Evolutionary conservation across 2,329 filamentous ascomycete genomes (phyloP).

Genomic region (Hawksworthiomyces lignivorus): DNA sequence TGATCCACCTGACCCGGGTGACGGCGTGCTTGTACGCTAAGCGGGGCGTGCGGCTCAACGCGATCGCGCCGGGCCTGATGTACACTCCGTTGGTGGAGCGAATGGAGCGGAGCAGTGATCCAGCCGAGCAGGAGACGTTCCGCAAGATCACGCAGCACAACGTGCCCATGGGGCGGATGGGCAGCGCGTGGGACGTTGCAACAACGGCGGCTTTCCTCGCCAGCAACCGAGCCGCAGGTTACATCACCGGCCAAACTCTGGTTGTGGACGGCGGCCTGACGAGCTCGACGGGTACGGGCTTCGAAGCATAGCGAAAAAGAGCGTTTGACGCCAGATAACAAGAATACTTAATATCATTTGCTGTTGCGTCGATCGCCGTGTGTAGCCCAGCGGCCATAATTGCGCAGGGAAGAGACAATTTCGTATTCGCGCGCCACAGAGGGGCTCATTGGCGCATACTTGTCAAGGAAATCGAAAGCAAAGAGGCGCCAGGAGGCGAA

Average conservation of each 20-base stretch:
- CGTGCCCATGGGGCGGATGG: slow-evolving; percentile 44
- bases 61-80: slow-evolving; percentile 66
- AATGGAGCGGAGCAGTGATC: slow-evolving; percentile 31
- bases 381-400: not conserved
- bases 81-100: slow-evolving; percentile 40
- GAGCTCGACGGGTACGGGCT: slow-evolving; percentile 15
- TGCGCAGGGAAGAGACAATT: slow-evolving; percentile 16
- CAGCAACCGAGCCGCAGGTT: slow-evolving; percentile 40
- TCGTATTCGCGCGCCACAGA: slow-evolving; percentile 16
- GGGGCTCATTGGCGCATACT: slow-evolving; percentile 12
- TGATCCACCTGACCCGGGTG: slow-evolving; percentile 47
- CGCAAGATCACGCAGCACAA: slow-evolving; percentile 38
- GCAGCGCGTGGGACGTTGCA: slow-evolving; percentile 43
- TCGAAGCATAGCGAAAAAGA: not conserved
- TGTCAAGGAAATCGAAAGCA: slow-evolving; percentile 11
- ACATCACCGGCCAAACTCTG: slow-evolving; percentile 43
- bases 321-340: too few species aligned
- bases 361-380: not conserved
- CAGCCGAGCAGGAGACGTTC: slow-evolving; percentile 35
- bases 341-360: not conserved
- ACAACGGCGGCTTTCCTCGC: slow-evolving; percentile 43
- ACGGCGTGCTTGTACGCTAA: slow-evolving; percentile 58
- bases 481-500: slow-evolving; percentile 10
- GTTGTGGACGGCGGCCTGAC: slow-evolving; percentile 27
- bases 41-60: slow-evolving; percentile 67